A percentile compares a stretch with the other conserved stretches of the same genome.
These are phyloP conservation scores for Candolleomyces efflorescens DNA, from an alignment of 768 basidiomycete species.

Conservation along the genomic window DNA sequence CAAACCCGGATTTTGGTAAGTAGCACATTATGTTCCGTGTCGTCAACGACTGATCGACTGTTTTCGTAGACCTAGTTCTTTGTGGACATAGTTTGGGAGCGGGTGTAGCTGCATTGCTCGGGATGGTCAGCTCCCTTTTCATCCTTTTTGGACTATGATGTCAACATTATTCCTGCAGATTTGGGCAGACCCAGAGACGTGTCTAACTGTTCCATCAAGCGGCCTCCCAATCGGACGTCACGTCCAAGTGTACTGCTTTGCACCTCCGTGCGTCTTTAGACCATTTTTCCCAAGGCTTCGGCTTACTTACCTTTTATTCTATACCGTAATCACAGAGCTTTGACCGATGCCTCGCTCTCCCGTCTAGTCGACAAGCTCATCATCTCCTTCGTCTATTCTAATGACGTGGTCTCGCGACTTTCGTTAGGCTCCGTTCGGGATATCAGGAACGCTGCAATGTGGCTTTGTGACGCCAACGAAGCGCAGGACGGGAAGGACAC, in stretches of 20 bases:
- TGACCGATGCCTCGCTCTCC: slow-evolving; percentile 57
- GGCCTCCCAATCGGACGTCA: slow-evolving; percentile 64
- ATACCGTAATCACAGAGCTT: too few species aligned
- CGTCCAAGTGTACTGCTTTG: slow-evolving; percentile 76
- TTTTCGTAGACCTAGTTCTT: slow-evolving; percentile 55
- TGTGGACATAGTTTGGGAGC: slow-evolving; percentile 85
- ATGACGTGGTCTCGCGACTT: slow-evolving; percentile 75
- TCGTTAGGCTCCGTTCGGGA: slow-evolving; percentile 77
- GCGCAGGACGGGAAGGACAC: slow-evolving; percentile 24
- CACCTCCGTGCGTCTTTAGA: slow-evolving; percentile 57
- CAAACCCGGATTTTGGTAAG: slow-evolving; percentile 72
- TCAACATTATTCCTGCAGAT: slow-evolving; percentile 40
- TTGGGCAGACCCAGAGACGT: slow-evolving; percentile 82
- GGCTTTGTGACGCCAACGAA: slow-evolving; percentile 72
- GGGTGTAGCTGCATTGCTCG: slow-evolving; percentile 72
- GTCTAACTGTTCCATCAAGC: slow-evolving; percentile 62
- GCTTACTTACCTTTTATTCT: background rate
- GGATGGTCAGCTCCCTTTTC: slow-evolving; percentile 45
- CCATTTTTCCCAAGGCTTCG: background rate
- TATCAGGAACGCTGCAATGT: slow-evolving; percentile 66
- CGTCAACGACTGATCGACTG: background rate
- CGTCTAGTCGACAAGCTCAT: slow-evolving; percentile 60
- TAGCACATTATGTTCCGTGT: slow-evolving; percentile 8
- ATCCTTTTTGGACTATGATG: background rate
- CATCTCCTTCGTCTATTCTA: slow-evolving; percentile 76